Evolutionary conservation across 768 basidiomycete species (phyloP), one percentile per base, ranked within the genome.

Genomic region (Panus rudis): DNA sequence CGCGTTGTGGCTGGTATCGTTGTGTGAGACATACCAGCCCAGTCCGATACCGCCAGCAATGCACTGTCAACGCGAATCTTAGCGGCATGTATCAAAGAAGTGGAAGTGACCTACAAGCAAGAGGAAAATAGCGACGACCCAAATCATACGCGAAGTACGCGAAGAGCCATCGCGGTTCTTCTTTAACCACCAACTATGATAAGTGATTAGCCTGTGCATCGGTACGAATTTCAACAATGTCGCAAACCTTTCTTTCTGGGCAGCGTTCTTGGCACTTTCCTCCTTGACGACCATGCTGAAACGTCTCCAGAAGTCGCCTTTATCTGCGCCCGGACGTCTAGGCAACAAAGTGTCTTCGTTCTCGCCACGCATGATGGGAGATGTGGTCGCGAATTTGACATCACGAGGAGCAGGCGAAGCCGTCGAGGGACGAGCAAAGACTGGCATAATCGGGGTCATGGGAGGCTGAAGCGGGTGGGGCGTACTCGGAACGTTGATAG

Each of bases 301-400:
- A 28, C 88, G 71, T 47, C 84, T 70, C 88, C 88, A 91, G 63
- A 91, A 90, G 53, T 89, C 83, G 53, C 90, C 86, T 1, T 85
- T 84, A 38, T 72, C 76, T 57, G 85, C 78, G 2, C 85, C 84
- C n/a, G n/a, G n/a, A 34, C 84, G 73, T 30, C 68, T 68, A 2
- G 84, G 81, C 6, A 89, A 59, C 3, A 84, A 56, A 2, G 78
- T 75, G 31, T 81, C 84, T 59, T 90, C 87, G 1, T 68, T 68
- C 39, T 79, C 70, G 4, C 83, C 76, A 13, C 86, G 75, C 56
- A 89, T 72, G 55, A 88, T 86, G 14, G 72, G 66, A 43, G 67
- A 61, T 14, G 66, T 64, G 7, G 70, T 62, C 4, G 64, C 55
- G 47, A 79, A 79, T 50, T 69, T 72, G 55, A 82, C 64, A 22